phyloP scores from a whole-genome alignment of 1,139 yeast genomes.

The Taiozyma sp. region DNA sequence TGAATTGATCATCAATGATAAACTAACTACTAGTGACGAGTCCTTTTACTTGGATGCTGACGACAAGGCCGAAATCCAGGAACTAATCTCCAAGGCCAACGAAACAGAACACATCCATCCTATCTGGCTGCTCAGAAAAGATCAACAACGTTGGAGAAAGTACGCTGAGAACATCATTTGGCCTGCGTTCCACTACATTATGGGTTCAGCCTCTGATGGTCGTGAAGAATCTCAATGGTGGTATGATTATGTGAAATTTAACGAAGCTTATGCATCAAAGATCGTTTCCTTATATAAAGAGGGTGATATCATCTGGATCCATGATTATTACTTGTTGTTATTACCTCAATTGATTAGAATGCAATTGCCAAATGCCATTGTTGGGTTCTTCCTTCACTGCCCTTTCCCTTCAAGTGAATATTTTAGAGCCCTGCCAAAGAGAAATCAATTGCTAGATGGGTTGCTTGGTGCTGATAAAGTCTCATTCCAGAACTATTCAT shows the following conservation, averaged over 20 bases:
- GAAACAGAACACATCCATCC: constrained; percentile 61
- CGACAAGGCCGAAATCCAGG: constrained; percentile 47
- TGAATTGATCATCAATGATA: constrained; percentile 42
- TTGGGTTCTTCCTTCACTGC: constrained; percentile 80
- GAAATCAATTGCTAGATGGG: constrained; percentile 81
- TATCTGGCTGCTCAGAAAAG: constrained; percentile 74
- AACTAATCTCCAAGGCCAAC: constrained; percentile 37
- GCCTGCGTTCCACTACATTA: constrained; percentile 93
- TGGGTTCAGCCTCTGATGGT: constrained; percentile 65
- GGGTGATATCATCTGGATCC: constrained; percentile 94
- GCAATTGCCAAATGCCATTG: constrained; percentile 73
- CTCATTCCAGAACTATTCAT: constrained; percentile 81
- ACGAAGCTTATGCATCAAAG: constrained; percentile 83
- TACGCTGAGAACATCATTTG: constrained; percentile 90
- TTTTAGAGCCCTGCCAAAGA: constrained; percentile 79
- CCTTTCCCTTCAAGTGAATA: constrained; percentile 98
- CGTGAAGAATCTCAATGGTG: constrained; percentile 73
- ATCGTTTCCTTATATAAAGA: constrained; percentile 69
- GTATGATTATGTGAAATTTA: constrained; percentile 86
- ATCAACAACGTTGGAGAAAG: constrained; percentile 70
- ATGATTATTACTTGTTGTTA: constrained; percentile 81
- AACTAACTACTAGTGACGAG: constrained; percentile 30
- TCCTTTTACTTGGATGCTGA: constrained; percentile 55
- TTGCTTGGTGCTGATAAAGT: constrained; percentile 84
- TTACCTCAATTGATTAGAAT: constrained; percentile 83